phyloP scores from a whole-genome alignment of 306 rosid species.

The Rosa rugosa region DNA sequence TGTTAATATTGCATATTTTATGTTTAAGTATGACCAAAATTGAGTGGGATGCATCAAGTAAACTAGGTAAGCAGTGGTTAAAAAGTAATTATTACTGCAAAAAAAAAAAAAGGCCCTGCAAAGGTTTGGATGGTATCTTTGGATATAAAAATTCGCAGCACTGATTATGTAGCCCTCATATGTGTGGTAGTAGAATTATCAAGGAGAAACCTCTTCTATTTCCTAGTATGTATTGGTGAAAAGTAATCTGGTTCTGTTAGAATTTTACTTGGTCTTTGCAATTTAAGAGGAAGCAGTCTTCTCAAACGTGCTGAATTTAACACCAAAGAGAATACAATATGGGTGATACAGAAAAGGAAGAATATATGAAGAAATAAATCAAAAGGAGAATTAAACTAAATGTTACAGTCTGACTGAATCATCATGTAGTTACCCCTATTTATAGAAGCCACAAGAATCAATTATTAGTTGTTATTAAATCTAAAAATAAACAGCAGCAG shows the following conservation, averaged over 20 bases:
- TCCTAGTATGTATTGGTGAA: not conserved
- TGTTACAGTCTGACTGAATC: not conserved
- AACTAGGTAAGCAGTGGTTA: not conserved
- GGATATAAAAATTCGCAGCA: not conserved
- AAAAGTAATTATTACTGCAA: not conserved
- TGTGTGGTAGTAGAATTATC: not conserved
- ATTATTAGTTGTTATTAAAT: not conserved
- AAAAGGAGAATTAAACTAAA: not conserved
- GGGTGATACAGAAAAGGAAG: not conserved
- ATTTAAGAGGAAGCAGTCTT: constrained; percentile 10
- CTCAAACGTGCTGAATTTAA: not conserved
- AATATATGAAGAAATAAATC: not conserved
- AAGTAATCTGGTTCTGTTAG: not conserved
- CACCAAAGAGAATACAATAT: not conserved
- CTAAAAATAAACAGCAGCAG: not conserved
- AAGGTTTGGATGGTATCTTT: not conserved
- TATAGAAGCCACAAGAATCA: not conserved
- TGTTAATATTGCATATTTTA: not conserved
- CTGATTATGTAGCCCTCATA: not conserved
- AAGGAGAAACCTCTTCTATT: not conserved
- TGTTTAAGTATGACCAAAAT: not conserved
- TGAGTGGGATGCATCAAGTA: not conserved
- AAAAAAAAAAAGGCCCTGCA: not conserved
- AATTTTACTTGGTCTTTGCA: not conserved
- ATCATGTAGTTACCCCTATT: not conserved